phyloP scores from a whole-genome alignment of 108 stramenopile genomes.

The Nitzschia sp. region DNA sequence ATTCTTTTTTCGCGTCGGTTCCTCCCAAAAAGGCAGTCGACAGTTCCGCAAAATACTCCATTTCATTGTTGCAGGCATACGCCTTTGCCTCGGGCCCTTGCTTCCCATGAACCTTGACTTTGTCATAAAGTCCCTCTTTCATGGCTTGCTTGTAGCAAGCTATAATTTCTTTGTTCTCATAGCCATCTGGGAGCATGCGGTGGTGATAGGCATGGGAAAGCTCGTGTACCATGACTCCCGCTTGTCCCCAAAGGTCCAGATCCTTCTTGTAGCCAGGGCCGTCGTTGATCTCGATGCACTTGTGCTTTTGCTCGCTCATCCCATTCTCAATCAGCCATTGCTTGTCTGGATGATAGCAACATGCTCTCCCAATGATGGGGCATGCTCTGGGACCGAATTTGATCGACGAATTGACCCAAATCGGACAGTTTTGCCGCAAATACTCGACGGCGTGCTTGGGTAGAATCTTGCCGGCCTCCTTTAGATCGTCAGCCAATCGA shows the following conservation, averaged over 20 bases:
- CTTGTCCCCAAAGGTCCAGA: slow-evolving; percentile 75
- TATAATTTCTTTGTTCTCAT: slow-evolving; percentile 68
- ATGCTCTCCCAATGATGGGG: slow-evolving; percentile 50
- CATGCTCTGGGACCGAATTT: slow-evolving; percentile 68
- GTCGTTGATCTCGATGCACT: slow-evolving; percentile 76
- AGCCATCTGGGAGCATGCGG: slow-evolving; percentile 61
- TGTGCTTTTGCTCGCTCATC: slow-evolving; percentile 51
- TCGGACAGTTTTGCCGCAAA: slow-evolving; percentile 52
- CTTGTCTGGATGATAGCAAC: slow-evolving; percentile 74
- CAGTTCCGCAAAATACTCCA: slow-evolving; percentile 93
- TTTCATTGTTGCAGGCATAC: slow-evolving; percentile 84
- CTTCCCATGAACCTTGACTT: slow-evolving; percentile 66
- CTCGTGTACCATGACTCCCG: slow-evolving; percentile 85
- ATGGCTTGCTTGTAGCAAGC: slow-evolving; percentile 77
- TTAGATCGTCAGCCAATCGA: slow-evolving; percentile 57
- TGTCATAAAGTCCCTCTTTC: slow-evolving; percentile 81
- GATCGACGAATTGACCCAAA: slow-evolving; percentile 71
- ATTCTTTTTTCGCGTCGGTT: slow-evolving; percentile 50
- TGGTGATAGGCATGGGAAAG: slow-evolving; percentile 86
- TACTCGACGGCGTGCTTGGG: slow-evolving; percentile 52
- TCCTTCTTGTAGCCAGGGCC: slow-evolving; percentile 57
- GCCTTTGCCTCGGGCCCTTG: slow-evolving; percentile 60
- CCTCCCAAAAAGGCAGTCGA: slow-evolving; percentile 87
- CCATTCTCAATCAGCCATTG: slow-evolving; percentile 68
- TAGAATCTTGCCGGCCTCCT: slow-evolving; percentile 41